Percentiles rank a stretch among this genome's conserved stretches.
phyloP scores from a whole-genome alignment of 805 yeast species.

The Suhomyces sp. region DNA sequence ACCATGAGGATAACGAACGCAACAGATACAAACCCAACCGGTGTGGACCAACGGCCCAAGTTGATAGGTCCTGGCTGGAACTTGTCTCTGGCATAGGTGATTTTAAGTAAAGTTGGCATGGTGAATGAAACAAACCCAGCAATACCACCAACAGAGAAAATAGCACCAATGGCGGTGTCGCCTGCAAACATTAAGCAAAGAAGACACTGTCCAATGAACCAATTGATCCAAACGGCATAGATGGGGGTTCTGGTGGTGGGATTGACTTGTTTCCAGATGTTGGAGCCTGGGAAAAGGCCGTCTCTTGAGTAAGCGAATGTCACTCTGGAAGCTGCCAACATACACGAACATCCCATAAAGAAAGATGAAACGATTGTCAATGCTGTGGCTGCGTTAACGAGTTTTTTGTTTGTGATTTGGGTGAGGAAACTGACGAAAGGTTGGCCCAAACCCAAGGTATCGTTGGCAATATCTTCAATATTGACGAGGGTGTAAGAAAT shows the following conservation, averaged over 20 bases:
- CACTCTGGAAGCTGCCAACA: constrained; percentile 67
- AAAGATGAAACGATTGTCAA: constrained; percentile 41
- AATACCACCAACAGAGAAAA: constrained; percentile 72
- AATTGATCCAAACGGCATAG: constrained; percentile 61
- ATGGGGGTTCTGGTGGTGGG: constrained; percentile 58
- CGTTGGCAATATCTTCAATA: constrained; percentile 45
- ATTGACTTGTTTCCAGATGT: constrained; percentile 49
- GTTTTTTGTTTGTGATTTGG: constrained; percentile 45
- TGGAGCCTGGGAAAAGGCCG: constrained; percentile 61
- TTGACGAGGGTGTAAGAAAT: constrained; percentile 61
- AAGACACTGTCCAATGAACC: constrained; percentile 52
- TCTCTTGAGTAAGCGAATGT: constrained; percentile 69
- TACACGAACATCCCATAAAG: constrained; percentile 57
- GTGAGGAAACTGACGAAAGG: constrained; percentile 57
- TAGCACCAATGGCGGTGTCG: constrained; percentile 64
- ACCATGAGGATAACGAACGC: constrained; percentile 55
- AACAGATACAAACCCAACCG: constrained; percentile 48
- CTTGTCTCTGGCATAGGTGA: constrained; percentile 50
- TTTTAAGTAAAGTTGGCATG: constrained; percentile 60
- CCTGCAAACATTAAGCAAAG: constrained; percentile 62
- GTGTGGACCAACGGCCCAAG: constrained; percentile 52
- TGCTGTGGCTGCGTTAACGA: constrained; percentile 43
- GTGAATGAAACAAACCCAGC: constrained; percentile 66
- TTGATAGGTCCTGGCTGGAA: constrained; percentile 70
- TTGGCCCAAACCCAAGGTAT: constrained; percentile 52